Conservation (phyloP, 2,329 filamentous ascomycete genomes). For the Fusarium xylarioides region DNA sequence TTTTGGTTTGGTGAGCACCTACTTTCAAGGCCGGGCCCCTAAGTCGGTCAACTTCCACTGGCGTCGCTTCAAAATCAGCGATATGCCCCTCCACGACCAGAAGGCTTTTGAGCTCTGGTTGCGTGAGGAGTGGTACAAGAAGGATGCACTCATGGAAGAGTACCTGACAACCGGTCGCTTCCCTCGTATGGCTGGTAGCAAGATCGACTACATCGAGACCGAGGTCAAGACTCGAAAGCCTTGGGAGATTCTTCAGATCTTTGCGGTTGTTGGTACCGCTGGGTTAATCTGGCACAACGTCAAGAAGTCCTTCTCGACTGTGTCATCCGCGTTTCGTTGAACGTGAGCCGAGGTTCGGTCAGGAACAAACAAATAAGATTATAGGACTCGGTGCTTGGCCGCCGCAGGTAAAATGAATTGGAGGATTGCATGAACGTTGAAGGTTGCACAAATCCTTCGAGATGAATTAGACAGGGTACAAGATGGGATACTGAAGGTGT, state of each 20-base stretch:
- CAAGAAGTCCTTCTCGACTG: constrained; percentile 41
- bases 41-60: constrained; percentile 98
- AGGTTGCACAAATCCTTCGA: constrained; percentile 7
- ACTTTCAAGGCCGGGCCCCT: constrained; percentile 86
- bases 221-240: constrained; percentile 63
- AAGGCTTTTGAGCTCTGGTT: constrained; percentile 87
- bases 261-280: constrained; percentile 57
- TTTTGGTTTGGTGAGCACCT: constrained; percentile 87
- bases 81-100: constrained; percentile 81
- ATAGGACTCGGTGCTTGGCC: background rate
- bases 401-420: background rate
- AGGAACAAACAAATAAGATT: background rate
- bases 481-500: constrained; percentile 4
- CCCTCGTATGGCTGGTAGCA: constrained; percentile 70
- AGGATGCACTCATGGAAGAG: constrained; percentile 87
- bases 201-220: constrained; percentile 63
- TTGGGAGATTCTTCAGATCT: constrained; percentile 66
- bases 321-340: constrained; percentile 35
- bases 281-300: constrained; percentile 54
- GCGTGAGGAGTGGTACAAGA: constrained; percentile 87
- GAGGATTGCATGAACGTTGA: background rate
- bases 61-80: constrained; percentile 81
- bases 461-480: background rate
- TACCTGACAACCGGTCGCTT: constrained; percentile 83
- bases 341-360: background rate